These are phyloP conservation scores for Phytophthora fragariae DNA, from an alignment of 352 stramenopile species.

Conservation along the genomic window DNA sequence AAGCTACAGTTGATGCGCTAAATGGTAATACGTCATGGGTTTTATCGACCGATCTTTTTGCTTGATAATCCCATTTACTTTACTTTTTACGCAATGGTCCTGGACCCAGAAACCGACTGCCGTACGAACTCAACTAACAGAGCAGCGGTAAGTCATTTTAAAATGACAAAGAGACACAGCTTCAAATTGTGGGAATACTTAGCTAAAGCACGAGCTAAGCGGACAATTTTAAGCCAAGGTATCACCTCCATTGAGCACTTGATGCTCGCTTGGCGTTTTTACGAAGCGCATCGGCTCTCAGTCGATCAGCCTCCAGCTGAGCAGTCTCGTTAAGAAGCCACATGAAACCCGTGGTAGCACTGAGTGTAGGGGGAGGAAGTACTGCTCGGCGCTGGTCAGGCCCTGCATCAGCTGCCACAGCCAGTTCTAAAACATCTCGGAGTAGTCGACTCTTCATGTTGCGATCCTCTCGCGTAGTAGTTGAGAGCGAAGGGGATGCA, in stretches of 20 bases:
- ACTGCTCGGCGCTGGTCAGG: conserved; percentile 53
- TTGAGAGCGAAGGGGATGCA: conserved; percentile 76
- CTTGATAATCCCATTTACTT: neutral
- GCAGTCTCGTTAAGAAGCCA: conserved; percentile 79
- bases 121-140: conserved; percentile 7
- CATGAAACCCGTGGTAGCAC: conserved; percentile 67
- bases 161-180: neutral
- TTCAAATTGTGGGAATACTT: neutral
- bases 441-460: conserved; percentile 84
- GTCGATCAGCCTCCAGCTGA: conserved; percentile 59
- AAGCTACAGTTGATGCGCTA: conserved; percentile 58
- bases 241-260: conserved; percentile 45
- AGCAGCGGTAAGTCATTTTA: neutral
- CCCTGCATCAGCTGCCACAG: conserved; percentile 53
- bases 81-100: conserved; percentile 26
- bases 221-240: neutral
- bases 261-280: conserved; percentile 56
- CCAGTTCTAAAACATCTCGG: conserved; percentile 76
- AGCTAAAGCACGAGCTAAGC: no score
- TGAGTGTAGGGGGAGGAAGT: conserved; percentile 51
- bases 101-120: conserved; percentile 25
- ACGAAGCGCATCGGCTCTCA: conserved; percentile 51
- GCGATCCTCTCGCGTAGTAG: conserved; percentile 73
- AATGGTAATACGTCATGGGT: conserved; percentile 42
- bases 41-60: neutral